These are phyloP conservation scores for Colletotrichum horii DNA, from an alignment of 2,329 filamentous ascomycete species.

Conservation along the genomic window DNA sequence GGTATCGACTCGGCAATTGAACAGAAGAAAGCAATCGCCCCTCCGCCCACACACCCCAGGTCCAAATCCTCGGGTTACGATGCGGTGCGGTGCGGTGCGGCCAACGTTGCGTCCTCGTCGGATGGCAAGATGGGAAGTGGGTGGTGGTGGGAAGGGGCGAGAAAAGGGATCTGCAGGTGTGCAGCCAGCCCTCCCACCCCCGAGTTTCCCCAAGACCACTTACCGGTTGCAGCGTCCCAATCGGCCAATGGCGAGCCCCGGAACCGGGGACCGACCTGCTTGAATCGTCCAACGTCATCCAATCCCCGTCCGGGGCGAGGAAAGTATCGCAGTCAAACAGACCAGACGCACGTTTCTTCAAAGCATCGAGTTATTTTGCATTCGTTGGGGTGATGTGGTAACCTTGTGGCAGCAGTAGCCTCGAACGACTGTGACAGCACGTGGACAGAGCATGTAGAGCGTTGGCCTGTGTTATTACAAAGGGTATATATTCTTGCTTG, in stretches of 20 bases:
- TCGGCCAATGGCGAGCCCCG: not conserved
- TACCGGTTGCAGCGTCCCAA: slow-evolving; percentile 9
- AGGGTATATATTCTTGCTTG: slow-evolving; percentile 21
- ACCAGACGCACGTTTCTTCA: not conserved
- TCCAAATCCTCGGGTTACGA: not conserved
- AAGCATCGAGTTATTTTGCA: not conserved
- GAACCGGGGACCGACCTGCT: not conserved
- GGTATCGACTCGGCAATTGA: not conserved
- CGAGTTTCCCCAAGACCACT: not conserved
- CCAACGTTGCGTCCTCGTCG: not conserved
- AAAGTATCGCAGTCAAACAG: not conserved
- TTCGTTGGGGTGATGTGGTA: not conserved
- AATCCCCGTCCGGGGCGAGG: not conserved
- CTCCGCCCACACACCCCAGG: not conserved
- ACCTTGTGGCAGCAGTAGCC: not conserved
- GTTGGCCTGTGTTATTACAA: slow-evolving; percentile 11
- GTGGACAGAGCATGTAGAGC: not conserved
- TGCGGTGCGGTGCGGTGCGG: not conserved
- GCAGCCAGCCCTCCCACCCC: not conserved
- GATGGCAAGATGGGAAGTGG: not conserved
- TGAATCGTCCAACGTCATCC: slow-evolving; percentile 13
- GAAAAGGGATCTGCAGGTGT: not conserved
- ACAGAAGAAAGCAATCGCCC: not conserved
- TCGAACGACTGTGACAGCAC: not conserved
- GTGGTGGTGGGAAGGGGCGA: not conserved